Evolutionary conservation across 2,329 filamentous ascomycete genomes (phyloP).

Genomic region (Fusarium armeniacum): DNA sequence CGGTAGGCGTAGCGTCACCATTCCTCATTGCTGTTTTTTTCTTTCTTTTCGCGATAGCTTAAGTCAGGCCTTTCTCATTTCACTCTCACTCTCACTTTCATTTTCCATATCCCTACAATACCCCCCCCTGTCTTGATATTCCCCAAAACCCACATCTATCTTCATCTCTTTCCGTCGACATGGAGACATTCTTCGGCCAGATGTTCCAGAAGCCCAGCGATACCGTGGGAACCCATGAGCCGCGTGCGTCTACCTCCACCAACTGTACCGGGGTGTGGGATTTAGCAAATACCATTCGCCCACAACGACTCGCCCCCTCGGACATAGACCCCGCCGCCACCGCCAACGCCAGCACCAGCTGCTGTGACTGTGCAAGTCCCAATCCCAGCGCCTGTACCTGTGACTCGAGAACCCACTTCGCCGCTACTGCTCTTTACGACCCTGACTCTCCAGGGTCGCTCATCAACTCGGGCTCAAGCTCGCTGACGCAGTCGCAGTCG

Average conservation of each 20-base stretch:
- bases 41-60: neutral
- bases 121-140: constrained; percentile 1
- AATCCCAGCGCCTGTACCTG: constrained; percentile 28
- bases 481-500: constrained; percentile 56
- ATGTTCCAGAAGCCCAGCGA: constrained; percentile 47
- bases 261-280: constrained; percentile 36
- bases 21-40: neutral
- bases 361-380: constrained; percentile 31
- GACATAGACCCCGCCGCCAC: constrained; percentile 46
- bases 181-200: constrained; percentile 24
- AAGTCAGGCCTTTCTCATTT: neutral
- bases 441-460: constrained; percentile 54
- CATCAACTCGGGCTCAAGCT: constrained; percentile 54
- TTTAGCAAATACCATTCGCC: constrained; percentile 38
- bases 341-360: constrained; percentile 38
- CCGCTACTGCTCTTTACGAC: constrained; percentile 47
- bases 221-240: constrained; percentile 42
- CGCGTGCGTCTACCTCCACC: constrained; percentile 43
- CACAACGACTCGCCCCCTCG: constrained; percentile 44
- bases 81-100: neutral
- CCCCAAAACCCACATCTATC: constrained; percentile 14
- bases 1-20: constrained; percentile 8
- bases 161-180: constrained; percentile 7
- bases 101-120: constrained; percentile 5
- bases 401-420: constrained; percentile 48